Base-by-base conservation (phyloP, 2,329 filamentous ascomycete species). In the Bimuria novae-zelandiae region DNA sequence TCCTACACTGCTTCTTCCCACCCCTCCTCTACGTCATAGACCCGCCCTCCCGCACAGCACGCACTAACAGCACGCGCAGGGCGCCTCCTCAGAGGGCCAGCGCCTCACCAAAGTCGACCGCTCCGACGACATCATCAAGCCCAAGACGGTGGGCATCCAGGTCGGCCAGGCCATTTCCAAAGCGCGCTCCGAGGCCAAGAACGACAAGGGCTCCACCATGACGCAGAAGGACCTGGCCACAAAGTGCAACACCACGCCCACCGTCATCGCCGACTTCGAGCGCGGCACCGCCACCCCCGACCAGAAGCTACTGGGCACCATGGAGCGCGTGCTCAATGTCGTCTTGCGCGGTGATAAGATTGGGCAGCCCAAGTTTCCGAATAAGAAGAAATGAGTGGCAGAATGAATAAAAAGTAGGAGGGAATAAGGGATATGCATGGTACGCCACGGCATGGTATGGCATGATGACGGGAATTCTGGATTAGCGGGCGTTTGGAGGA, bases 51-150 rank as follows among this genome's bases (percentile, higher is more conserved):
- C n/a, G 19, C 32, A 21, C 41, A 33, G 40, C 40, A 30, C 33
- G n/a, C 51, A 46, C 57, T 62, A 42, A 64, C 48, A 40, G 33
- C 16, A 7, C 14, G 22, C n/a, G 39, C n/a, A 67, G 64, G 59
- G 55, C 25, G 79, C 78, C 56, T 82, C 72, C 49, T 54, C 81
- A 62, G 93, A 97, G 79, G 94, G 94, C 66, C 94, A 99, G 80
- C 92, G 90, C 73, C 83, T 97, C 62, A 97, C 94, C 64, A 97
- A 97, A 82, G 92, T 99, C 76, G 94, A 97, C 82, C 92, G 93
- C 65, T 88, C 87, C 74, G 92, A 97, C 81, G 94, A 97, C 75
- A 96, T 97, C 79, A 88, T 97, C 78, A 96, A 96, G 81, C 92
- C 92, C 71, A 96, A 96, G 80, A 95, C 91, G 41, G 82, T 76